Evolutionary conservation across 2,329 filamentous ascomycete species (phyloP).

Genomic region (Tolypocladium inflatum): DNA sequence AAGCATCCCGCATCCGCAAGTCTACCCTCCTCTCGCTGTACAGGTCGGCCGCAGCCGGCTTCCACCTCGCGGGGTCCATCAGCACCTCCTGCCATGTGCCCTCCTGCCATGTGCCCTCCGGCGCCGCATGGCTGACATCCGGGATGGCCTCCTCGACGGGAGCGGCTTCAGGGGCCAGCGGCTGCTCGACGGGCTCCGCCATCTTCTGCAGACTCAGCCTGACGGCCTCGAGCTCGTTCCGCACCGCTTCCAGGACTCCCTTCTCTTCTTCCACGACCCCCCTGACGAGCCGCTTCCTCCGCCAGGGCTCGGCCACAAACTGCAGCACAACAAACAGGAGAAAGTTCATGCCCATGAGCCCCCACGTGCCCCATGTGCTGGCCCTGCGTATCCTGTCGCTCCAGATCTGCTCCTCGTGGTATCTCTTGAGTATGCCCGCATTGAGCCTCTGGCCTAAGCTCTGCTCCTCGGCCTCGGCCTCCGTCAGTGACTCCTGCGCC

Average conservation of each 20-base stretch:
- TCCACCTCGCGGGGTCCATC: slow-evolving; percentile 34
- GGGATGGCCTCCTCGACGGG: not conserved
- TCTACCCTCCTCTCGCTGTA: slow-evolving; percentile 56
- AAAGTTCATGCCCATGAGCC: slow-evolving; percentile 94
- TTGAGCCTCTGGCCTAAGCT: slow-evolving; percentile 67
- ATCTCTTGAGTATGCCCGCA: slow-evolving; percentile 76
- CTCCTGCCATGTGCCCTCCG: slow-evolving; percentile 26
- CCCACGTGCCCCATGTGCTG: slow-evolving; percentile 98
- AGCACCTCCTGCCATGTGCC: slow-evolving; percentile 34
- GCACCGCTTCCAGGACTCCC: slow-evolving; percentile 40
- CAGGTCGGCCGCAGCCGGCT: slow-evolving; percentile 43
- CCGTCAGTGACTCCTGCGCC: slow-evolving; percentile 61
- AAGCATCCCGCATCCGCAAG: slow-evolving; percentile 60
- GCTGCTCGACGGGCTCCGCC: slow-evolving; percentile 7
- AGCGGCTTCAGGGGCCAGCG: slow-evolving; percentile 3
- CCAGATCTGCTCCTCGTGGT: slow-evolving; percentile 99
- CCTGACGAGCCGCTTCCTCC: slow-evolving; percentile 67
- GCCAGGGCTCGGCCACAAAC: slow-evolving; percentile 89
- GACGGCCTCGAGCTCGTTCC: slow-evolving; percentile 27
- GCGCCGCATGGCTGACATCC: not conserved
- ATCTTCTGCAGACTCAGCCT: slow-evolving; percentile 18
- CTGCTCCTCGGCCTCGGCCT: slow-evolving; percentile 72
- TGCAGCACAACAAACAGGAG: slow-evolving; percentile 78
- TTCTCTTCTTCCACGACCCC: slow-evolving; percentile 76
- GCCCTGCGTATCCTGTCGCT: slow-evolving; percentile 93